A percentile compares a stretch with the other conserved stretches of the same genome.
These are phyloP conservation scores for Clathrus columnatus DNA, from an alignment of 768 basidiomycete genomes.

Conservation along the genomic window DNA sequence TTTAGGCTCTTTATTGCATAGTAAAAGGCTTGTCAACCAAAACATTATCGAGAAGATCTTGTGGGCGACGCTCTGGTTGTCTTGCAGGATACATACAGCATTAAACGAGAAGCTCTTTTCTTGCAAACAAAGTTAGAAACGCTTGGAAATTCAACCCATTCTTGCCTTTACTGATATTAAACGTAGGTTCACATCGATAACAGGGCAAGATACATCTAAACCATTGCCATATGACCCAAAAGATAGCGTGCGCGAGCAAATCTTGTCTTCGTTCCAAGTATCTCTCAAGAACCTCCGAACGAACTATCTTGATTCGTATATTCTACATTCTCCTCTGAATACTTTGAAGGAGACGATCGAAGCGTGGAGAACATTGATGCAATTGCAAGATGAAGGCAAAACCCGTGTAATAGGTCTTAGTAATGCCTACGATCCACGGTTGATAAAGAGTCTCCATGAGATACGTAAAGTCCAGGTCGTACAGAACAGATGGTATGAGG, in stretches of 20 bases:
- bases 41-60: slow-evolving; percentile 67
- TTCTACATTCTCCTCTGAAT: slow-evolving; percentile 68
- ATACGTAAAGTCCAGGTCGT: slow-evolving; percentile 54
- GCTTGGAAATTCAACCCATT: neutral
- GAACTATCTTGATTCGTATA: slow-evolving; percentile 66
- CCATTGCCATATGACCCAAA: slow-evolving; percentile 67
- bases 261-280: slow-evolving; percentile 48
- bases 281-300: slow-evolving; percentile 66
- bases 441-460: slow-evolving; percentile 44
- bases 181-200: slow-evolving; percentile 62
- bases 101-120: slow-evolving; percentile 63
- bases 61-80: slow-evolving; percentile 65
- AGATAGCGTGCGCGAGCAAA: slow-evolving; percentile 46
- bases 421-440: slow-evolving; percentile 59
- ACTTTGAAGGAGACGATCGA: slow-evolving; percentile 51
- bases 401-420: slow-evolving; percentile 64
- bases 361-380: slow-evolving; percentile 58
- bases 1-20: neutral
- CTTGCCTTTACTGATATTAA: neutral
- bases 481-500: slow-evolving; percentile 81
- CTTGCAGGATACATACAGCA: slow-evolving; percentile 45
- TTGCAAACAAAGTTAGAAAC: slow-evolving; percentile 66
- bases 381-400: slow-evolving; percentile 56
- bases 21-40: slow-evolving; percentile 52
- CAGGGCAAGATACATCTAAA: slow-evolving; percentile 61